Evolutionary conservation across 495 filamentous ascomycete species (phyloP).

Genomic region (Cercophora sp.): DNA sequence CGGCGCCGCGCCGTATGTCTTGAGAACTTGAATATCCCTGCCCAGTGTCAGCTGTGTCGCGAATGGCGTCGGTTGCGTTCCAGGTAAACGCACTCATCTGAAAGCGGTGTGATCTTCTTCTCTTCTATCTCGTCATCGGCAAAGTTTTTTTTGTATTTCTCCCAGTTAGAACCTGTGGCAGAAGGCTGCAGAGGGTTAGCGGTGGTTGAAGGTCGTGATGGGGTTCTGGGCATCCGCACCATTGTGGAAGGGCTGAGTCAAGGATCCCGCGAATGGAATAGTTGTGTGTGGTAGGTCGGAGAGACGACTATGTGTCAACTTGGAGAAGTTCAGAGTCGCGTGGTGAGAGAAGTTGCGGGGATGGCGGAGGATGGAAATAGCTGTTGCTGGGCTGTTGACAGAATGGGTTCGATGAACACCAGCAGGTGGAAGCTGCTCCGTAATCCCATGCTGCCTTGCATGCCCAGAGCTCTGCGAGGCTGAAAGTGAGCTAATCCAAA

Average conservation of each 20-base stretch:
- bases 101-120: constrained; percentile 97
- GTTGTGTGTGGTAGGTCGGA: too few relatives aligned
- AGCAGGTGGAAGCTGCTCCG: constrained; percentile 27
- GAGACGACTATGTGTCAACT: too few relatives aligned
- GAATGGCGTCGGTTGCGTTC: constrained; percentile 18
- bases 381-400: background rate
- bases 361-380: background rate
- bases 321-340: too few relatives aligned
- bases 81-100: constrained; percentile 68
- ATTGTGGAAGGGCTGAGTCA: constrained; percentile 6
- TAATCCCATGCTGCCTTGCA: constrained; percentile 36
- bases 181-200: constrained; percentile 58
- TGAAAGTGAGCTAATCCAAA: constrained; percentile 21
- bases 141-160: constrained; percentile 96
- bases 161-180: constrained; percentile 90
- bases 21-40: constrained; percentile 98
- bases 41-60: constrained; percentile 28
- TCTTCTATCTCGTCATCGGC: constrained; percentile 95
- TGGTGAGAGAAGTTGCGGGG: background rate
- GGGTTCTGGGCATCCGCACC: constrained; percentile 3
- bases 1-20: constrained; percentile 96
- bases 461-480: constrained; percentile 31
- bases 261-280: constrained; percentile 4
- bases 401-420: constrained; percentile 13
- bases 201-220: background rate